Evolutionary conservation across 2,329 filamentous ascomycete genomes (phyloP).

Genomic region (Colletotrichum costaricense): DNA sequence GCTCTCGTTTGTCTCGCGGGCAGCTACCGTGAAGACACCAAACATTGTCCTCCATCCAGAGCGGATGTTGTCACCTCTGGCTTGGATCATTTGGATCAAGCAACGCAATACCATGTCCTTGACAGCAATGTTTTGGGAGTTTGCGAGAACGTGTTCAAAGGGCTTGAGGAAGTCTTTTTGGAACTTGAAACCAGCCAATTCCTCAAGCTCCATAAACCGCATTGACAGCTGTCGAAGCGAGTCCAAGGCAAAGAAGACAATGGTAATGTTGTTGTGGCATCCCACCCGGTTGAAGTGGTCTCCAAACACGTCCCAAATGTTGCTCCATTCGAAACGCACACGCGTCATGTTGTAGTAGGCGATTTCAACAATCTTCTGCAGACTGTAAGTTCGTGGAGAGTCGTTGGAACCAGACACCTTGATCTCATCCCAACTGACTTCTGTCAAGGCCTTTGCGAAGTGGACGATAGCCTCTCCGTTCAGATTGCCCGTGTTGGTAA

Average conservation of each 20-base stretch:
- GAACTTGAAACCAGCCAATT: constrained; percentile 98
- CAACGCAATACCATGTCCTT: constrained; percentile 98
- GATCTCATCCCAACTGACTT: constrained; percentile 99
- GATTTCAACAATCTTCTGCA: constrained; percentile 98
- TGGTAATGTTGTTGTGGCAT: constrained; percentile 94
- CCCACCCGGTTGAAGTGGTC: constrained; percentile 99
- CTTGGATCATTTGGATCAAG: constrained; percentile 99
- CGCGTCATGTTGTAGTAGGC: constrained; percentile 99
- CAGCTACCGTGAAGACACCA: constrained; percentile 96
- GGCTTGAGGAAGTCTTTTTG: constrained; percentile 99
- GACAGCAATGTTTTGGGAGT: constrained; percentile 89
- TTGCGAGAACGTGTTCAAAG: constrained; percentile 96
- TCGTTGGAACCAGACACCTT: constrained; percentile 97
- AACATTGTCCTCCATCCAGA: constrained; percentile 99
- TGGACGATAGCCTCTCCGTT: constrained; percentile 95
- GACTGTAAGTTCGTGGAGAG: constrained; percentile 93
- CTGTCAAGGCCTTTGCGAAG: constrained; percentile 90
- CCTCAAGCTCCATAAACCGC: constrained; percentile 98
- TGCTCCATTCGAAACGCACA: constrained; percentile 98
- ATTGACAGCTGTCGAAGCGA: constrained; percentile 95
- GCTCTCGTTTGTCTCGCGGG: constrained; percentile 90
- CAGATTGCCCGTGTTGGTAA: constrained; percentile 94
- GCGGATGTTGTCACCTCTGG: constrained; percentile 93
- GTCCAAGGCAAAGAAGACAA: constrained; percentile 97
- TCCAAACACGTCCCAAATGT: constrained; percentile 97